Evolutionary conservation across 2,329 filamentous ascomycete species (phyloP), one percentile per base, ranked within the genome.

Genomic region (Fusarium compactum): DNA sequence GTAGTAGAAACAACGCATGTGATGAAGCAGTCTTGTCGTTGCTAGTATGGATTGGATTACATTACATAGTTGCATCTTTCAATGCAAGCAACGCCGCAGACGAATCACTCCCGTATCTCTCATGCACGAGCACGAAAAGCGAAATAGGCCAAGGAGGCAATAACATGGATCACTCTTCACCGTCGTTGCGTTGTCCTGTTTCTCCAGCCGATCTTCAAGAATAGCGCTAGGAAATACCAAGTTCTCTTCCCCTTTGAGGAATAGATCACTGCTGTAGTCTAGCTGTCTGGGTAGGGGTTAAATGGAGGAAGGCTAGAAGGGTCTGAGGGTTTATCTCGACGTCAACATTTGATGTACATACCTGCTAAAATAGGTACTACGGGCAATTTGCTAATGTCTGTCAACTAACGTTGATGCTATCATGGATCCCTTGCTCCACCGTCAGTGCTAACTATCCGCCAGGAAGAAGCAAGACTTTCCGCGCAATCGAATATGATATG

Each of bases 121-220:
- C 62, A 56, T 65, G 63, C 55, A 66, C 43, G 54, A 62, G 55
- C 11, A 54, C 55, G 34, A 50, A 66, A 66, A 66, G 62, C 63
- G 63, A 66, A 66, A 66, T 66, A 27, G 62, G 55, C 38, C 63
- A 66, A 61, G 63, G 62, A 47, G 24, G 30, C 16, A 27, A 67
- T 52, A 67, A n/a, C 53, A 63, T 67, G 66, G 66, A 47, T 46
- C 45, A 18, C 58, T 47, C 27, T 56, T 51, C 48, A 55, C 55
- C 40, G 38, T 62, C 61, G 24, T 32, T 27, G 48, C 29, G 46
- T 54, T 57, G 66, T 50, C 53, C 44, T 58, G 57, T 70, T 70
- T 56, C 58, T 63, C 58, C 51, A 53, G 55, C 52, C 67, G 67
- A 70, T 45, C 62, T 53, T 27, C 40, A 48, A 58, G 27, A 56